phyloP scores from a whole-genome alignment of 2,329 filamentous ascomycete genomes.

The Colletotrichum sp. region DNA sequence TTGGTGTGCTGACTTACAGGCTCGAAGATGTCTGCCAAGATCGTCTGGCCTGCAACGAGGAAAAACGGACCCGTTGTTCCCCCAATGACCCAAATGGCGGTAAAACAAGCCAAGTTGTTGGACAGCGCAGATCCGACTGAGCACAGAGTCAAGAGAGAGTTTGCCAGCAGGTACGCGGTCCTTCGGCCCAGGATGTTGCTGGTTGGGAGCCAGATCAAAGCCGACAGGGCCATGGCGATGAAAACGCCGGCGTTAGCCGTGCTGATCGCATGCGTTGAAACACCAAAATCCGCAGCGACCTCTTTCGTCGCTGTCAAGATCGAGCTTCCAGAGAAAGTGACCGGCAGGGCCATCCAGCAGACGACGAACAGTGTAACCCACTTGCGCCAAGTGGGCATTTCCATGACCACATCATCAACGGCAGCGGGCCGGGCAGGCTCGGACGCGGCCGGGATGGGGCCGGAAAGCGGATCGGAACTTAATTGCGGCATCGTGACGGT shows the following conservation, averaged over 20 bases:
- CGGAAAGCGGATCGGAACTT: not conserved
- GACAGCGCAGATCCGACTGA: conserved; percentile 76
- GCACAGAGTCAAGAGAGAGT: conserved; percentile 68
- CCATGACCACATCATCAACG: conserved; percentile 24
- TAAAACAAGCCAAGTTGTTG: conserved; percentile 71
- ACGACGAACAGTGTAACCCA: conserved; percentile 23
- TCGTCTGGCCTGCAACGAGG: conserved; percentile 18
- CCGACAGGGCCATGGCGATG: conserved; percentile 73
- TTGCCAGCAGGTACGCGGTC: conserved; percentile 51
- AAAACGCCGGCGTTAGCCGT: conserved; percentile 78
- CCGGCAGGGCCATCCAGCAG: conserved; percentile 46
- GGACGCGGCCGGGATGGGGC: not conserved
- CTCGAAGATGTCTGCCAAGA: conserved; percentile 22
- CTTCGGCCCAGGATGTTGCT: conserved; percentile 43
- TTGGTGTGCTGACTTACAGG: not conserved
- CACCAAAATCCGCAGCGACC: conserved; percentile 68
- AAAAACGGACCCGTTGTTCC: conserved; percentile 20
- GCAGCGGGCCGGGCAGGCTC: conserved; percentile 22
- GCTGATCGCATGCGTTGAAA: conserved; percentile 73
- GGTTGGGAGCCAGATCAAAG: conserved; percentile 75
- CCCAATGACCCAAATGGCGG: conserved; percentile 19
- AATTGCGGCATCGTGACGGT: not conserved
- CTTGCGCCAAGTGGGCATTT: conserved; percentile 23
- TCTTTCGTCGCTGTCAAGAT: conserved; percentile 78
- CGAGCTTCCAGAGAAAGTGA: conserved; percentile 79